Evolutionary conservation across 345 rosid genomes (phyloP), one percentile per base, ranked within the genome.

Genomic region (Lenwebbia sp.): DNA sequence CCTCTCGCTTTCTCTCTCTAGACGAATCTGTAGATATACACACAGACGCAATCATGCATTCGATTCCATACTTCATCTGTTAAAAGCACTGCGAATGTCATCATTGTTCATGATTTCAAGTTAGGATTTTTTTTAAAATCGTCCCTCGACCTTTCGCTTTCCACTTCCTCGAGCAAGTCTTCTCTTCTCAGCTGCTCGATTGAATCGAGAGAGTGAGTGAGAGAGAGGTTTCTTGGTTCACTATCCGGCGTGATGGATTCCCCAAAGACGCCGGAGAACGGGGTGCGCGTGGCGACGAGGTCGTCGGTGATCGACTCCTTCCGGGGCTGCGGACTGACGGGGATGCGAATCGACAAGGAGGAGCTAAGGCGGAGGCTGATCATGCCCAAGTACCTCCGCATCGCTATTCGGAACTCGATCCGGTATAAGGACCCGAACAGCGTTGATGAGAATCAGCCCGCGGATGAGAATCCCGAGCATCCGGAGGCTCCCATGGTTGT

Each of bases 401-500:
- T 85, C 54, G 98, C 98, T 5, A 91, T 98, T 50, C 87, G 87
- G 10, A 93, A 95, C 14, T 88, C 94, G 53, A 92, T 98, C 83
- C 88, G 87, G 87, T 88, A 89, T 83, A 92, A 90, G 91, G 94
- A 93, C 40, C 82, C 88, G 82, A 92, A 85, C 41, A 82, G 85
- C 82, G 83, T 19, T 54, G 85, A 84, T 82, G 82, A 84, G 13
- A 49, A 44, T 9, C 70, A 23, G n/a, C 82, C 49, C 2, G 86
- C 76, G 50, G 44, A 50, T 30, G 89, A 52, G 28, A 87, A 50
- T 25, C 57, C 51, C n/a, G 86, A 86, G 62, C 40, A 54, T 3
- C 97, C 98, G 14, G 97, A 95, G 44, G 89, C 93, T 6, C 99
- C 99, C 30, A 40, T 98, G 86, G 92, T 95, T 12, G 97, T 98